phyloP scores from a whole-genome alignment of 106 monocot species.

The Allium fistulosum region DNA sequence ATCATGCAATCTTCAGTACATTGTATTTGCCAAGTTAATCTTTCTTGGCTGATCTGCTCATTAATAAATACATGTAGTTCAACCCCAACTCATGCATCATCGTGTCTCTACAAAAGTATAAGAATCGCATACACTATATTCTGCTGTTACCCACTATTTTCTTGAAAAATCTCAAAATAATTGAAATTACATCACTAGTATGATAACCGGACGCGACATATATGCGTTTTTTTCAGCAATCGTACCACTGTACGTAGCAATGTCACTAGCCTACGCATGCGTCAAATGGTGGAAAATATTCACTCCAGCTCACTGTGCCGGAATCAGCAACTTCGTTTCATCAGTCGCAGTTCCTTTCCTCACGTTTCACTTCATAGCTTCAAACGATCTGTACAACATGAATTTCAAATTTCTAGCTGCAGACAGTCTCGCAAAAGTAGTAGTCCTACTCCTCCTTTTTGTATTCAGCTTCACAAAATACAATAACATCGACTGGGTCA shows the following conservation, averaged over 20 bases:
- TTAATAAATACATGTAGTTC: too few species aligned
- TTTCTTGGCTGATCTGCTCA: too few species aligned
- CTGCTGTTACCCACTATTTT: too few species aligned
- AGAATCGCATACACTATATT: too few species aligned
- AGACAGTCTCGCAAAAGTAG: slow-evolving; percentile 53
- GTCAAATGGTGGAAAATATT: slow-evolving; percentile 64
- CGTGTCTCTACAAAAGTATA: too few species aligned
- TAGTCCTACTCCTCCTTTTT: slow-evolving; percentile 26
- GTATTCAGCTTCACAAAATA: neutral
- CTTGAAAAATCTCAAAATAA: too few species aligned
- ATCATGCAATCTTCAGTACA: too few species aligned
- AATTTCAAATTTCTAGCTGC: slow-evolving; percentile 57
- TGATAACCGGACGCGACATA: slow-evolving; percentile 45
- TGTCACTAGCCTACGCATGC: slow-evolving; percentile 64
- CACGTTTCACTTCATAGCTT: slow-evolving; percentile 69
- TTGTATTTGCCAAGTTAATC: too few species aligned
- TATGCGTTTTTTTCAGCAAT: slow-evolving; percentile 59
- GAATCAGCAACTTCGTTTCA: slow-evolving; percentile 65
- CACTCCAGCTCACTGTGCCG: slow-evolving; percentile 70
- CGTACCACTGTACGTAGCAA: slow-evolving; percentile 64
- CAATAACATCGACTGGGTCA: slow-evolving; percentile 35
- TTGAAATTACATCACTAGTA: neutral
- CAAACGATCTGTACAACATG: slow-evolving; percentile 62
- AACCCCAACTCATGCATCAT: too few species aligned
- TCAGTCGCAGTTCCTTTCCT: slow-evolving; percentile 61